These are phyloP conservation scores for Colletotrichum limetticola DNA, from an alignment of 2,329 filamentous ascomycete species.

Conservation along the genomic window DNA sequence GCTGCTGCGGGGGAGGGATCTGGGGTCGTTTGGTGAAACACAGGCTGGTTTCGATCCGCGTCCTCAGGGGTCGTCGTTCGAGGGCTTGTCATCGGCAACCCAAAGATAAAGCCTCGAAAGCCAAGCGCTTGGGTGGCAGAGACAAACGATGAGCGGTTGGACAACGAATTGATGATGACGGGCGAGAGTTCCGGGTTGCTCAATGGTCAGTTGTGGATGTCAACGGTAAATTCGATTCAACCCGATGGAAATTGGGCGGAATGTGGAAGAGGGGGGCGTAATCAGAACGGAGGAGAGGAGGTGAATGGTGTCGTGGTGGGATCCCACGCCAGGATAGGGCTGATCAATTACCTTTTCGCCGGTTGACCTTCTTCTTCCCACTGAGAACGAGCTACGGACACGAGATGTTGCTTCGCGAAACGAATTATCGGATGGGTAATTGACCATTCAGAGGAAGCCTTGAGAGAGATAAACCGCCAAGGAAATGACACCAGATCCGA, in stretches of 20 bases:
- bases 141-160: not conserved
- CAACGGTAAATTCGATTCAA: conserved; percentile 8
- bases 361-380: not conserved
- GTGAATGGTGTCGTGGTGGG: conserved; percentile 18
- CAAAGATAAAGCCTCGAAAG: not conserved
- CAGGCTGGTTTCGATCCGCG: conserved; percentile 30
- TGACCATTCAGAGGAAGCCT: not conserved
- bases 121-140: not conserved
- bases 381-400: not conserved
- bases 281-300: conserved; percentile 24
- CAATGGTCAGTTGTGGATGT: conserved; percentile 6
- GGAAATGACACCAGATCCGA: not conserved
- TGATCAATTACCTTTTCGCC: conserved; percentile 23
- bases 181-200: not conserved
- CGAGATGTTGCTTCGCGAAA: not conserved
- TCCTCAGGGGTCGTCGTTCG: conserved; percentile 3
- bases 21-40: conserved; percentile 34
- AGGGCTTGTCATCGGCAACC: not conserved
- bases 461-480: not conserved
- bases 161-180: not conserved
- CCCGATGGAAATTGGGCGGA: conserved; percentile 3
- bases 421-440: not conserved
- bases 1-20: conserved; percentile 33
- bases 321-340: conserved; percentile 32
- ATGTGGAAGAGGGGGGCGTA: conserved; percentile 4